phyloP scores from a whole-genome alignment of 176 grass and related monocot species.

The Thinopyrum elongatum region DNA sequence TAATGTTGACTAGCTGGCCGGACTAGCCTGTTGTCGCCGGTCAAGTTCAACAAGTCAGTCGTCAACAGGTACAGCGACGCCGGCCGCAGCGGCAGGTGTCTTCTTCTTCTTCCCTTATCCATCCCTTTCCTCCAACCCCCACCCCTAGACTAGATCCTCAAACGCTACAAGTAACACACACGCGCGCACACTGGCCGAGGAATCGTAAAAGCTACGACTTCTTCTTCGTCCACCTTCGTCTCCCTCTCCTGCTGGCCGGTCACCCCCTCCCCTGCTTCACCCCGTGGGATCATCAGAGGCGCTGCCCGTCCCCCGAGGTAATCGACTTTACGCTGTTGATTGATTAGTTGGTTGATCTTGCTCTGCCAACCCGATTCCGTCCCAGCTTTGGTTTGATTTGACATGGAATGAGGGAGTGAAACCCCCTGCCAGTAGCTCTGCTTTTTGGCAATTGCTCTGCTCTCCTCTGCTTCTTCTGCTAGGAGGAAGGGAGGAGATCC shows the following conservation, averaged over 20 bases:
- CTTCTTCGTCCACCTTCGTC: neutral
- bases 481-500: neutral
- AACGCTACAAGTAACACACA: neutral
- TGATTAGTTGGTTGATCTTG: neutral
- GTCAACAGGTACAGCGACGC: neutral
- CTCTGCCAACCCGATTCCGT: neutral
- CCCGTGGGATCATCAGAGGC: neutral
- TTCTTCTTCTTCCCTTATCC: neutral
- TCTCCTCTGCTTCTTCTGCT: too few relatives aligned
- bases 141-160: neutral
- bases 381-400: neutral
- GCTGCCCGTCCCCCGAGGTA: neutral
- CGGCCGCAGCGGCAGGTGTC: neutral
- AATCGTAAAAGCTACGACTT: neutral
- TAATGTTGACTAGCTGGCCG: neutral
- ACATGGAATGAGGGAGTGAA: neutral
- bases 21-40: too few relatives aligned
- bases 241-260: too few relatives aligned
- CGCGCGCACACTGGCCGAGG: neutral
- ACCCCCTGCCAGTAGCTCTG: too few relatives aligned
- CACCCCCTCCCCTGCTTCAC: neutral
- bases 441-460: neutral
- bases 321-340: neutral
- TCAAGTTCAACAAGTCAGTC: slow-evolving; percentile 7
- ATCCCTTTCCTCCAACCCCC: neutral